Evolutionary conservation across 257 asterid genomes (phyloP).

Genomic region (Voacanga thouarsii): DNA sequence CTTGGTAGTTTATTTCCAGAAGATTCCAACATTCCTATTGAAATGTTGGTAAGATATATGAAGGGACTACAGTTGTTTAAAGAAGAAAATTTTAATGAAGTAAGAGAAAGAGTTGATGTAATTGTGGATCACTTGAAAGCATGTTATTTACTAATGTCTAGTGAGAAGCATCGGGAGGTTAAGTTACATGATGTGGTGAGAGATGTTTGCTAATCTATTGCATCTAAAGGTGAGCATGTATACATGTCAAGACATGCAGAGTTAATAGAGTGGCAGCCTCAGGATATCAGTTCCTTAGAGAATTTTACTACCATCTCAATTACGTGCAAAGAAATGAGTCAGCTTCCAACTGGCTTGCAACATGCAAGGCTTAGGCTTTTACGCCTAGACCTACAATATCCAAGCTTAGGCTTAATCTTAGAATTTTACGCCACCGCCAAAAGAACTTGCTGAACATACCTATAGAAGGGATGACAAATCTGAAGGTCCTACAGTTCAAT

Average conservation of each 20-base stretch:
- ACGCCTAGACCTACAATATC: background rate
- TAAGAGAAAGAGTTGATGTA: background rate
- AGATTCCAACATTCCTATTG: slow-evolving; percentile 16
- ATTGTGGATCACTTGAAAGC: background rate
- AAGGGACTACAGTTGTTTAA: slow-evolving; percentile 8
- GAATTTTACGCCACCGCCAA: too few relatives aligned
- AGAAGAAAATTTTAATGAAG: slow-evolving; percentile 1
- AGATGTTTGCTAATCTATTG: slow-evolving; percentile 5
- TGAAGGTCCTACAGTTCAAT: slow-evolving; percentile 4
- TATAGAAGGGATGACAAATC: background rate
- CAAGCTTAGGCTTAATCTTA: too few relatives aligned
- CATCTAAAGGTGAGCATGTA: background rate
- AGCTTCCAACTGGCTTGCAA: background rate
- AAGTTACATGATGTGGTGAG: slow-evolving; percentile 6
- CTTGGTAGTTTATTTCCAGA: slow-evolving; percentile 21
- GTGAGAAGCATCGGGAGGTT: background rate
- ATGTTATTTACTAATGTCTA: background rate
- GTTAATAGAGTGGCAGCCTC: background rate
- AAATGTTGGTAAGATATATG: slow-evolving; percentile 7
- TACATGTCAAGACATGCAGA: background rate
- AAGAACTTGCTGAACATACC: background rate
- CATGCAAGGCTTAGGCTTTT: background rate
- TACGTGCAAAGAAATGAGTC: background rate
- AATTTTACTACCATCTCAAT: background rate
- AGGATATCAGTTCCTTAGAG: background rate